These are phyloP conservation scores for Sporothrix curviconia DNA, from an alignment of 2,329 filamentous ascomycete genomes.

Conservation along the genomic window DNA sequence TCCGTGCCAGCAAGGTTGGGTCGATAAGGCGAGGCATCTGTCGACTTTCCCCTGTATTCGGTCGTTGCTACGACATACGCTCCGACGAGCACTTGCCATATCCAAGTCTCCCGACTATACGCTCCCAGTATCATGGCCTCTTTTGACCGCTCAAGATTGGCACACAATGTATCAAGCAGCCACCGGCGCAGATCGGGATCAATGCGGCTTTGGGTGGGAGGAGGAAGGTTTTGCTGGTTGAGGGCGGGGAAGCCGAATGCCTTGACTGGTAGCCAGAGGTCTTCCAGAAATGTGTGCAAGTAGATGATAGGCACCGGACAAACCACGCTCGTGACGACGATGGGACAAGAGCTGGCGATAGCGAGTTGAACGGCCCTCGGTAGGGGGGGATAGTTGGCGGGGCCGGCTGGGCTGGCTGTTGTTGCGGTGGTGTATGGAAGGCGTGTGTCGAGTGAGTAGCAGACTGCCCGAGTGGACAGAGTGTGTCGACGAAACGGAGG, in stretches of 20 bases:
- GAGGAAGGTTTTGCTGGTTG: background rate
- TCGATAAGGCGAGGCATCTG: background rate
- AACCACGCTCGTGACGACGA: background rate
- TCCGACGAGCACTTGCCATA: background rate
- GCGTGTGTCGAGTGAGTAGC: too few relatives aligned
- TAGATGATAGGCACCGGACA: background rate
- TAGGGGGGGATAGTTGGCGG: background rate
- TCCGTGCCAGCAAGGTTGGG: background rate
- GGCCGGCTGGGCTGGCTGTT: background rate
- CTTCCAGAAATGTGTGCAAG: background rate
- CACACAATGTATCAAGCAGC: background rate
- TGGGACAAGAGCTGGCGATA: background rate
- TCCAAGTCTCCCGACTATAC: background rate
- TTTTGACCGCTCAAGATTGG: background rate
- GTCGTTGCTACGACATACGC: background rate
- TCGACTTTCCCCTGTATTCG: background rate
- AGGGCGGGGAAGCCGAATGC: background rate
- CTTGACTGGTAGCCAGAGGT: background rate
- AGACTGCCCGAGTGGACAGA: background rate
- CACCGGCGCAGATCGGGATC: background rate
- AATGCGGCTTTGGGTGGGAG: background rate
- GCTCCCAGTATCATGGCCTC: background rate
- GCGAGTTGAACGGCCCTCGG: background rate
- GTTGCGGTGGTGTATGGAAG: too few relatives aligned
- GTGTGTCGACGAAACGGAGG: background rate